phyloP scores from a whole-genome alignment of 306 rosid genomes.

The Rosa lucieae region DNA sequence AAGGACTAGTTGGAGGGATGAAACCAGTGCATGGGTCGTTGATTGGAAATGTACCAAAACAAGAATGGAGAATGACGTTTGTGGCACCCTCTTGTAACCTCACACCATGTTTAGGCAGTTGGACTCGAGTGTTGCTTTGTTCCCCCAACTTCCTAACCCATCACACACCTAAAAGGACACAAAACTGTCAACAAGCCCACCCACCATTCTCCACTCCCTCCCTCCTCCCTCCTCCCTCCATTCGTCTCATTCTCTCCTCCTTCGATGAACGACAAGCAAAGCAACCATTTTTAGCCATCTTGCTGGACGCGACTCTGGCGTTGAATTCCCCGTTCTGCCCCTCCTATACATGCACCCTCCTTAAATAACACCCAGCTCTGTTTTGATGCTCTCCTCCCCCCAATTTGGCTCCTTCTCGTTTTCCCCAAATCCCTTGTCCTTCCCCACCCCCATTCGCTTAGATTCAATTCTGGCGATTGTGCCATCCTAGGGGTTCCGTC shows the following conservation, averaged over 20 bases:
- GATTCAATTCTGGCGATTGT: neutral
- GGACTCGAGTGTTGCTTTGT: neutral
- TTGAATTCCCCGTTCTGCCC: neutral
- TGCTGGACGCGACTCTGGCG: slow-evolving; percentile 9
- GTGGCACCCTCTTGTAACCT: neutral
- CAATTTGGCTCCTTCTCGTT: neutral
- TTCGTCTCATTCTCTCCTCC: neutral
- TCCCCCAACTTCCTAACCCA: neutral
- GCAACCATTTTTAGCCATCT: neutral
- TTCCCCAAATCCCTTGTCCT: neutral
- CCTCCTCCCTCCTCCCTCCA: too few species aligned
- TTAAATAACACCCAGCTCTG: neutral
- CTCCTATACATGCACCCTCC: neutral
- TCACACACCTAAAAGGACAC: neutral
- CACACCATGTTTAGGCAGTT: neutral
- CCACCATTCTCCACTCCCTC: neutral
- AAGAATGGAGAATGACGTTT: neutral
- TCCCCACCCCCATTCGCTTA: neutral
- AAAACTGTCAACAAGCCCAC: neutral
- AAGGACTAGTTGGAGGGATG: too few species aligned
- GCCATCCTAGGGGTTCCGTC: slow-evolving; percentile 2
- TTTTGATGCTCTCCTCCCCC: neutral
- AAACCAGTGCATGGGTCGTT: too few species aligned
- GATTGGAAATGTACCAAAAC: neutral
- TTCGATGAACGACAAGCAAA: neutral